A percentile compares a stretch with the other conserved stretches of the same genome.
phyloP scores from a whole-genome alignment of 2,329 filamentous ascomycete species.

The Curvularia verruculosa region DNA sequence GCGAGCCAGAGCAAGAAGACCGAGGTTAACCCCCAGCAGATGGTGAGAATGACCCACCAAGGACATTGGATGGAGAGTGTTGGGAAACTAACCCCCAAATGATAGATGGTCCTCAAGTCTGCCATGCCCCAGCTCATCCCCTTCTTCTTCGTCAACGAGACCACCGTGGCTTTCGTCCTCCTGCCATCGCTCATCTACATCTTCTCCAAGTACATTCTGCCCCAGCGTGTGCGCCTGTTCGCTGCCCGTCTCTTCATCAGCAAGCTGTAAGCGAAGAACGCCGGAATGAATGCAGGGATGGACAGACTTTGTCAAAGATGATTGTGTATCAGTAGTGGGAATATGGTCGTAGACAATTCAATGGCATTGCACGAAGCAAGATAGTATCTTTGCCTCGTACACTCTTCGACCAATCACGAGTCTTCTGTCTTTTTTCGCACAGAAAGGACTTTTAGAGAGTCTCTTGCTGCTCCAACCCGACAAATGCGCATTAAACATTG shows the following conservation, averaged over 20 bases:
- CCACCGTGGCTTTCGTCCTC: slow-evolving; percentile 50
- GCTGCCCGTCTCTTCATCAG: slow-evolving; percentile 53
- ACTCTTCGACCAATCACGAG: background rate
- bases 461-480: background rate
- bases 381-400: background rate
- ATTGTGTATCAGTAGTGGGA: slow-evolving; percentile 43
- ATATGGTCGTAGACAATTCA: slow-evolving; percentile 47
- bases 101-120: slow-evolving; percentile 49
- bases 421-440: background rate
- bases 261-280: slow-evolving; percentile 48
- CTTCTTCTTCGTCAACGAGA: slow-evolving; percentile 56
- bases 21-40: slow-evolving; percentile 41
- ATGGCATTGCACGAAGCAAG: slow-evolving; percentile 24
- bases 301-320: slow-evolving; percentile 15
- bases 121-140: slow-evolving; percentile 54
- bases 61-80: too few relatives aligned
- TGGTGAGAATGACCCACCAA: slow-evolving; percentile 29
- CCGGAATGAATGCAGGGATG: background rate
- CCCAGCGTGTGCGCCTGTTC: slow-evolving; percentile 51
- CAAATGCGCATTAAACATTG: background rate
- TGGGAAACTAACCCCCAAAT: slow-evolving; percentile 22
- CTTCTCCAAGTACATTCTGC: slow-evolving; percentile 53
- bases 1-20: slow-evolving; percentile 47
- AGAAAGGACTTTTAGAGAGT: background rate
- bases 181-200: slow-evolving; percentile 53